Base-by-base conservation (phyloP, 371 early-diverging fungal species). In the Haplosporangium sp. region DNA sequence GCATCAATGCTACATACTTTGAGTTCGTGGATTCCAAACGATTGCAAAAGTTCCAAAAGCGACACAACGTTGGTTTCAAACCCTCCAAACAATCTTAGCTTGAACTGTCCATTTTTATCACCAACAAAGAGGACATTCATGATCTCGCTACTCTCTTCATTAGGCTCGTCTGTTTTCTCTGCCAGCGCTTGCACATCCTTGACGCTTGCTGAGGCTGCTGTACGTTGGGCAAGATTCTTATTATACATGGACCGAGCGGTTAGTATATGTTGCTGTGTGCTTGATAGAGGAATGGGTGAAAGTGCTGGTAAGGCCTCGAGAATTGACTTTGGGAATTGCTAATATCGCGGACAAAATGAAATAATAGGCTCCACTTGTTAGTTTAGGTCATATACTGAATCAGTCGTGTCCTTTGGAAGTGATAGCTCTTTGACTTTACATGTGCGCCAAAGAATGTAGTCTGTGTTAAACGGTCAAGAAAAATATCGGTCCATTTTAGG, bases 81-180 rank as follows among this genome's bases (percentile, higher is more conserved):
- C 1, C 60, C 71, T n/a, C 71, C 78, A 67, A 73, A 78, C 20
- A 78, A 58, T 3, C 71, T 60, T 4, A 78, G 48, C 17, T 35
- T 63, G 20, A 78, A 56, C 2, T 19, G 10, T 4, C 74, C 74
- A 1, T 57, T 61, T 13, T 45, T 60, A 52, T 78, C 68, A 2
- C 74, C 74, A 11, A 66, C 57, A 38, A 78, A 65, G 9, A 78
- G 62, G 0, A 67, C 74, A 45, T 74, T 78, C 79, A 78, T 73
- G 61, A 74, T 48, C 8, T 63, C 67, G n/a, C 74, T 66, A 7
- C 74, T 71, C 58, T 78, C 79, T 39, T 78, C 79, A 20, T 73
- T 67, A 6, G 59, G 48, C 0, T 69, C 69, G 17, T 61, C 61
- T 13, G 60, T 37, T 40, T 40, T 45, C 27, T 58, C 71, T 17